Evolutionary conservation across 495 filamentous ascomycete species (phyloP), one percentile per base, ranked within the genome.

Genomic region (Podospora pseudopauciseta): DNA sequence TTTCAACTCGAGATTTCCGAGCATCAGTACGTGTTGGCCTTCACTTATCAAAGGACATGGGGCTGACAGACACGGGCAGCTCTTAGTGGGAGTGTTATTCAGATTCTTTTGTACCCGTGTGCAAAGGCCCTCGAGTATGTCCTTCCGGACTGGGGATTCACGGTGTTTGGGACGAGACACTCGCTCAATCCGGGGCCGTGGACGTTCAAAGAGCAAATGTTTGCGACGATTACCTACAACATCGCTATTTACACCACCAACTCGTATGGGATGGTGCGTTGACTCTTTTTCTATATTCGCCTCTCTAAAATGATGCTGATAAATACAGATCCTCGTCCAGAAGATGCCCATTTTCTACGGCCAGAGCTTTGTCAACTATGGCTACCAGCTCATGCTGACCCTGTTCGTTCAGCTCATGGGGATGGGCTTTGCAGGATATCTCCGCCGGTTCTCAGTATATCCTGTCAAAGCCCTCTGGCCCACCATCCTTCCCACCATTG

Each of bases 371-470:
- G 39, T 75, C 65, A 74, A 60, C 44, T 75, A 75, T 34, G 74
- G 74, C 34, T 78, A 76, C 60, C 78, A 83, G 63, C 73, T 84
- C 11, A 78, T 76, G 73, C 34, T 78, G n/a, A 75, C 74, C 0
- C 70, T 78, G 16, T 76, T 78, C 7, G 79, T 80, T 3, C 80
- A 82, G 57, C 68, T 83, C 2, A 77, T 81, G 60, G 82, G 82
- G 13, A 82, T 82, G 68, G 78, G 79, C 26, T 77, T 82, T 28
- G 79, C 80, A 2, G 81, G 82, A 0, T 80, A 85, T 69, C 77
- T 81, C 13, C 75, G 82, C 1, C 78, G 81, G 19, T 87, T 84
- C 79, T 79, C 83, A 20, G 84, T 87, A 16, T 78, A 80, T 34
- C 76, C 76, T 0, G 75, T 76, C 65, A 74, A 75, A 55, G 73